phyloP scores from a whole-genome alignment of 768 basidiomycete genomes.

The Ramaria rubella region DNA sequence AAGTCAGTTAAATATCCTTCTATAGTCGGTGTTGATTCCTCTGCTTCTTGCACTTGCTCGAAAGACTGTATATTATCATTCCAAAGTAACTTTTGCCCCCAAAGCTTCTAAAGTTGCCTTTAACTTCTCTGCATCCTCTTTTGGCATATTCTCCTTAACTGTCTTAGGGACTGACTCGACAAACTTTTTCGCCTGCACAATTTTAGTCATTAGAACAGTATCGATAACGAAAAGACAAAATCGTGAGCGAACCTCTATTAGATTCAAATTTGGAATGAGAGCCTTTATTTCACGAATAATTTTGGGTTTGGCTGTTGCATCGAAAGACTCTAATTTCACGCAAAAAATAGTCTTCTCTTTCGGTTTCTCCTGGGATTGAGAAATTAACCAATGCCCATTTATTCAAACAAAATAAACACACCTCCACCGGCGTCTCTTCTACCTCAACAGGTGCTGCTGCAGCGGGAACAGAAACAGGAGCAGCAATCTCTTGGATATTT shows the following conservation, averaged over 20 bases:
- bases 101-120: conserved; percentile 83
- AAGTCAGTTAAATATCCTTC: conserved; percentile 6
- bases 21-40: neutral
- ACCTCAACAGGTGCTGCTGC: conserved; percentile 48
- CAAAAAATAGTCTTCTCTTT: conserved; percentile 99
- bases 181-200: conserved; percentile 90
- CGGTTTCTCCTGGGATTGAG: conserved; percentile 66
- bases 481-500: conserved; percentile 96
- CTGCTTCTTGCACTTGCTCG: neutral
- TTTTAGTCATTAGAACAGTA: neutral
- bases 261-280: conserved; percentile 87
- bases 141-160: conserved; percentile 89
- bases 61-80: conserved; percentile 37
- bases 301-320: conserved; percentile 88
- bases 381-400: neutral
- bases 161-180: conserved; percentile 92
- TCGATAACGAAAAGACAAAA: neutral
- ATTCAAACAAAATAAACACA: conserved; percentile 29
- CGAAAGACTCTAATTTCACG: conserved; percentile 91
- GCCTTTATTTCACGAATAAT: conserved; percentile 98
- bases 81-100: conserved; percentile 82
- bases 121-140: conserved; percentile 97
- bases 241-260: conserved; percentile 85
- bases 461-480: conserved; percentile 68
- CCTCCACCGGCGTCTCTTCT: conserved; percentile 56